phyloP scores from a whole-genome alignment of 345 rosid species.

The Eucalyptus pumila region DNA sequence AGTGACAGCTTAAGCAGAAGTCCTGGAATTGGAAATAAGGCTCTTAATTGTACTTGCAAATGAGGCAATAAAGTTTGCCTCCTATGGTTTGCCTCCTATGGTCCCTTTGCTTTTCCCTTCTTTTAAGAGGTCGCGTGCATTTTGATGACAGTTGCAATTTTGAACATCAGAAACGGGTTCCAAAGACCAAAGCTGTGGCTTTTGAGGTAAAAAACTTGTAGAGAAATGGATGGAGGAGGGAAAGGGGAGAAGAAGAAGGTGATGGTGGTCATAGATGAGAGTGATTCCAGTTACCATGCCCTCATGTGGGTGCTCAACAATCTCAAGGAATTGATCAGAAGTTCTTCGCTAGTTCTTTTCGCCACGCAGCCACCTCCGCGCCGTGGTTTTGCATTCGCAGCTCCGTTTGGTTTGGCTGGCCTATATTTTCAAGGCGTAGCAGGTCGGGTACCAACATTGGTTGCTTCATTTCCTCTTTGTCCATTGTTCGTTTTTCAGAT shows the following conservation, averaged over 20 bases:
- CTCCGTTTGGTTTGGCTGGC: slow-evolving; percentile 10
- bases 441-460: not conserved
- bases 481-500: not conserved
- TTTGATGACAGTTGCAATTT: not conserved
- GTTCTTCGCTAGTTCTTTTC: slow-evolving; percentile 11
- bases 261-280: slow-evolving; percentile 47
- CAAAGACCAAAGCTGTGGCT: not conserved
- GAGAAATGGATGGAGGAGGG: not conserved
- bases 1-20: not conserved
- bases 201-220: not conserved
- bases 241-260: slow-evolving; percentile 16
- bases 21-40: not conserved
- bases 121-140: not conserved
- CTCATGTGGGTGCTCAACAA: slow-evolving; percentile 36
- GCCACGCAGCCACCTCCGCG: slow-evolving; percentile 17
- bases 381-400: not conserved
- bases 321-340: slow-evolving; percentile 14
- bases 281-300: slow-evolving; percentile 21
- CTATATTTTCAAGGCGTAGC: slow-evolving; percentile 16
- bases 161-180: not conserved
- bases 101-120: not conserved
- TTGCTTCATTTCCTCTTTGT: not conserved
- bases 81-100: not conserved
- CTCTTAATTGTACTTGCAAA: not conserved
- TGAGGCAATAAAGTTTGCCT: not conserved